These are phyloP conservation scores for Sclerotinia borealis DNA, from an alignment of 2,329 filamentous ascomycete species.

Conservation along the genomic window DNA sequence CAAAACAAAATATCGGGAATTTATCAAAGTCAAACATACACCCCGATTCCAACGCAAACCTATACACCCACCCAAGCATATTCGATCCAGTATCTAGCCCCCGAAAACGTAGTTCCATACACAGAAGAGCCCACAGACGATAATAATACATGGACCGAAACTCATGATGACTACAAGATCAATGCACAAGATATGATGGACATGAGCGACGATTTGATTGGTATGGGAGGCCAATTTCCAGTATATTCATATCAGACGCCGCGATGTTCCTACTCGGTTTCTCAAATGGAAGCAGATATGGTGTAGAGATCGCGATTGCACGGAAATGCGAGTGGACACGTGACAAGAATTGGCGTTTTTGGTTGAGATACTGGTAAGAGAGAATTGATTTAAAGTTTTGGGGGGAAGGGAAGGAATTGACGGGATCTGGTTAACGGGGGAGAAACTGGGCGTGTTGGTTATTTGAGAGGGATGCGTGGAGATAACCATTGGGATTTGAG, in stretches of 20 bases:
- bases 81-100: background rate
- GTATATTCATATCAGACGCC: background rate
- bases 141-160: background rate
- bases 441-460: background rate
- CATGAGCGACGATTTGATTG: background rate
- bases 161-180: background rate
- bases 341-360: background rate
- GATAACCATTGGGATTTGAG: background rate
- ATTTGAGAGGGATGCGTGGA: background rate
- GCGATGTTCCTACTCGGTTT: background rate
- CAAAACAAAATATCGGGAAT: background rate
- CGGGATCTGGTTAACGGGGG: background rate
- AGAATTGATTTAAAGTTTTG: background rate
- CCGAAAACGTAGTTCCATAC: background rate
- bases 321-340: background rate
- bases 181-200: background rate
- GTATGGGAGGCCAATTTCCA: constrained; percentile 1
- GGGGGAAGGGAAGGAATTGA: background rate
- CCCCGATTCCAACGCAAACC: background rate
- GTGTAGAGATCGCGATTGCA: background rate
- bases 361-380: background rate
- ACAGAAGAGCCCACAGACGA: background rate
- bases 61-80: background rate
- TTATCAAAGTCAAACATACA: background rate
- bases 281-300: background rate